Evolutionary conservation across 441 rosid genomes (phyloP), one percentile per base, ranked within the genome.

Genomic region (Adansonia grandidieri): DNA sequence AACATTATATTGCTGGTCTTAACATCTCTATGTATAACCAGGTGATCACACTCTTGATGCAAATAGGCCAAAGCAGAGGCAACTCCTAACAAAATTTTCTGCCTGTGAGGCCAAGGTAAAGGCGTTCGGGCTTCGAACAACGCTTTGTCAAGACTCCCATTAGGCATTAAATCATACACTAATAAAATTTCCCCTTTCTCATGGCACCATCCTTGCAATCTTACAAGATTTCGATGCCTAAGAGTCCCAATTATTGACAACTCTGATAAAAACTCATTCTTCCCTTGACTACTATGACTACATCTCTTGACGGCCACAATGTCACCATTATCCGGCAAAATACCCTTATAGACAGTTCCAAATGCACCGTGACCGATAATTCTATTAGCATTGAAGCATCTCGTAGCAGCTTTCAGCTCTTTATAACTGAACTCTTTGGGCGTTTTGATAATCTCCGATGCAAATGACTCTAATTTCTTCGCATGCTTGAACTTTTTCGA

Each of bases 1-100:
- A 96, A 78, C 98, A 96, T 94, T 11, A 96, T 90, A 81, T 96
- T 96, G 76, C 99, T 96, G 6, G 90, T 89, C 87, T 96, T 96
- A 0, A 96, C 80, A 73, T 96, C 99, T 74, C 99, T 86, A 51
- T 96, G 99, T 69, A 96, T 94, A 68, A 96, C 97, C 75, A 94
- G 98, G 74, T 91, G 92, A 80, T 96, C 99, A 48, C 99, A 96
- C 78, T 96, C 99, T 75, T 94, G 97, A 86, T 96, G 99, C 77
- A 96, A 79, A 78, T 96, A 96, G 54, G 98, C 95, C 64, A 96
- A 77, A 57, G 99, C 98, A 0, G 98, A 92, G 37, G 99, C 98
- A 2, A 96, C 98, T 0, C 98, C 98, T 0, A 89, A 86, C 4
- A 96, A 78, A n/a, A 96, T 87, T 32, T 92, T 94, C 20, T 83